phyloP scores from a whole-genome alignment of 257 asterid genomes.

The Avicennia marina region DNA sequence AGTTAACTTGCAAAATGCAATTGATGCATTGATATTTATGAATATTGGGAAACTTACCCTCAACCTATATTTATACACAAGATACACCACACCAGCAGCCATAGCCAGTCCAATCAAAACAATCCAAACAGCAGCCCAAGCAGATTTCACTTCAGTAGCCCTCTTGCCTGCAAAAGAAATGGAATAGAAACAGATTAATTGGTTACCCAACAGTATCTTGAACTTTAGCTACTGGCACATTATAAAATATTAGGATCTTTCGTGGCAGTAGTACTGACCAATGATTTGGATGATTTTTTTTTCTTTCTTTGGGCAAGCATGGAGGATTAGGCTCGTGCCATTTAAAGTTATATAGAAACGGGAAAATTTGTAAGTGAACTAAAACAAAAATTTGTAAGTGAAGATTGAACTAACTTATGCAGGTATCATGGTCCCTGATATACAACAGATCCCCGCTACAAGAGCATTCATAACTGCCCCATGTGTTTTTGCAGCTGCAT shows the following conservation, averaged over 20 bases:
- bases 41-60: slow-evolving; percentile 47
- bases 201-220: no score
- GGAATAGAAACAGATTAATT: no score
- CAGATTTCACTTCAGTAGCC: slow-evolving; percentile 54
- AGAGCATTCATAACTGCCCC: slow-evolving; percentile 87
- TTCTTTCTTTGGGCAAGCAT: no score
- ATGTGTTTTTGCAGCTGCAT: slow-evolving; percentile 76
- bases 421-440: slow-evolving; percentile 78
- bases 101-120: slow-evolving; percentile 55
- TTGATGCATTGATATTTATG: background rate
- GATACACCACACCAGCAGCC: slow-evolving; percentile 59
- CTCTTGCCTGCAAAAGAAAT: slow-evolving; percentile 47
- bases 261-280: no score
- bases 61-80: slow-evolving; percentile 61
- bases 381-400: no score
- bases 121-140: slow-evolving; percentile 73
- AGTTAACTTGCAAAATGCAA: slow-evolving; percentile 2
- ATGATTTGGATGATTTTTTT: no score
- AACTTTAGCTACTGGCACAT: no score
- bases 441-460: slow-evolving; percentile 65
- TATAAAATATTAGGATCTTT: no score
- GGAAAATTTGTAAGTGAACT: no score
- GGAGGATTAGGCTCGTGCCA: background rate
- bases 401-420: slow-evolving; percentile 63
- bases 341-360: background rate